These are phyloP conservation scores for Corymbia maculata DNA, from an alignment of 345 rosid species.

Conservation along the genomic window DNA sequence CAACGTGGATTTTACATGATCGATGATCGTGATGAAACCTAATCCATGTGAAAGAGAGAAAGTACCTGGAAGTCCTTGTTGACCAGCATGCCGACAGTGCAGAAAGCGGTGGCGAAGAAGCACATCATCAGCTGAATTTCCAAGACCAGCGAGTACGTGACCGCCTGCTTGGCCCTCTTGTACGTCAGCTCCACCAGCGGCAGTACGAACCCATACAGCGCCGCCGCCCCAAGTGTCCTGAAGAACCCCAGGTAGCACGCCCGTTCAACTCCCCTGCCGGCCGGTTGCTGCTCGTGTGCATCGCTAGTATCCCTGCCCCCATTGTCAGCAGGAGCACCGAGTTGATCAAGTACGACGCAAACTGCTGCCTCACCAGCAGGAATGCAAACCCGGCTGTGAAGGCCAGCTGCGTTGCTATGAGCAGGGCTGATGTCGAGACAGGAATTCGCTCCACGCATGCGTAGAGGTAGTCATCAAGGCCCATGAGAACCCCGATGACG, in stretches of 20 bases:
- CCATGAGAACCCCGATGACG: constrained; percentile 37
- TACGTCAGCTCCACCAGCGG: constrained; percentile 64
- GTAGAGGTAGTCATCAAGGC: constrained; percentile 55
- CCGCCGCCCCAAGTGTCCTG: constrained; percentile 46
- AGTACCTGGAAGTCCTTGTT: constrained; percentile 60
- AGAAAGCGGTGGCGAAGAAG: constrained; percentile 39
- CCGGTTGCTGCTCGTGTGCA: constrained; percentile 39
- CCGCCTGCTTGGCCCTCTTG: constrained; percentile 43
- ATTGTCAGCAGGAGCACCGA: constrained; percentile 47
- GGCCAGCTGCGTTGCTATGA: constrained; percentile 57
- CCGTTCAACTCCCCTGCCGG: constrained; percentile 24
- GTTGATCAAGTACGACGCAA: constrained; percentile 50
- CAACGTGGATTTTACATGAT: neutral
- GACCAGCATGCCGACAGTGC: constrained; percentile 53
- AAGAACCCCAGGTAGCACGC: constrained; percentile 42
- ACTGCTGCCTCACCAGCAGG: constrained; percentile 50
- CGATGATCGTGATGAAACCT: neutral
- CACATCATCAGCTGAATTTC: constrained; percentile 60
- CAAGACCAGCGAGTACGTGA: constrained; percentile 48
- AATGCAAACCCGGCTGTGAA: constrained; percentile 58
- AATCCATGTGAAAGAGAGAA: neutral
- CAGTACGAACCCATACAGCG: constrained; percentile 41
- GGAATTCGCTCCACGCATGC: constrained; percentile 54
- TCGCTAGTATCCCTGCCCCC: constrained; percentile 53
- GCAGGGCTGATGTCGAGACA: constrained; percentile 48